phyloP scores from a whole-genome alignment of 305 asterid species.

The Fraxinus angustifolia region DNA sequence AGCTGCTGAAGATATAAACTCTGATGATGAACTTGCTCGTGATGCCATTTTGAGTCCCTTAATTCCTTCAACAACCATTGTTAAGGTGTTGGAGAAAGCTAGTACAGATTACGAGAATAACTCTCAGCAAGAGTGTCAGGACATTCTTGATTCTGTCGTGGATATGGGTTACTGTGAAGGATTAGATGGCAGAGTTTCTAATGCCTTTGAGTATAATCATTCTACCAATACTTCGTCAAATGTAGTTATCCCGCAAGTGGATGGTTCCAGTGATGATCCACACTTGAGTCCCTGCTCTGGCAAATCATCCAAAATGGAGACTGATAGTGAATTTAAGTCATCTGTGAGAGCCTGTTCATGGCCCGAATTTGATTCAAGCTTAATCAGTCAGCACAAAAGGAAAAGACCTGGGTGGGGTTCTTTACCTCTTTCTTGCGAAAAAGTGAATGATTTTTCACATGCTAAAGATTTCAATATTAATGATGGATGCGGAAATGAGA shows the following conservation, averaged over 20 bases:
- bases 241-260: conserved; percentile 70
- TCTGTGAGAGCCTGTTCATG: conserved; percentile 26
- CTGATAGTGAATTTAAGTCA: conserved; percentile 29
- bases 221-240: conserved; percentile 32
- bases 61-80: conserved; percentile 61
- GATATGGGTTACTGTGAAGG: conserved; percentile 46
- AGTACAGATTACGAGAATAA: conserved; percentile 71
- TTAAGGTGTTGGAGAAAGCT: conserved; percentile 79
- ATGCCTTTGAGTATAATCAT: conserved; percentile 28
- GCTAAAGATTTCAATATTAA: conserved; percentile 25
- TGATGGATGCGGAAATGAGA: conserved; percentile 28
- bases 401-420: conserved; percentile 72
- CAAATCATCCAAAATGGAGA: conserved; percentile 37
- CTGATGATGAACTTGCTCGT: conserved; percentile 90
- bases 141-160: conserved; percentile 86
- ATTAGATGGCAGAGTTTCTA: conserved; percentile 30
- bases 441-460: conserved; percentile 31
- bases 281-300: conserved; percentile 35
- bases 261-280: conserved; percentile 68
- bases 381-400: conserved; percentile 37
- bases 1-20: conserved; percentile 92
- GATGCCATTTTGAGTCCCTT: conserved; percentile 81
- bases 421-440: conserved; percentile 58
- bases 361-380: conserved; percentile 36
- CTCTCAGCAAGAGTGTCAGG: conserved; percentile 98